Conservation (phyloP, 768 basidiomycete genomes). For the Rickenella mellea region DNA sequence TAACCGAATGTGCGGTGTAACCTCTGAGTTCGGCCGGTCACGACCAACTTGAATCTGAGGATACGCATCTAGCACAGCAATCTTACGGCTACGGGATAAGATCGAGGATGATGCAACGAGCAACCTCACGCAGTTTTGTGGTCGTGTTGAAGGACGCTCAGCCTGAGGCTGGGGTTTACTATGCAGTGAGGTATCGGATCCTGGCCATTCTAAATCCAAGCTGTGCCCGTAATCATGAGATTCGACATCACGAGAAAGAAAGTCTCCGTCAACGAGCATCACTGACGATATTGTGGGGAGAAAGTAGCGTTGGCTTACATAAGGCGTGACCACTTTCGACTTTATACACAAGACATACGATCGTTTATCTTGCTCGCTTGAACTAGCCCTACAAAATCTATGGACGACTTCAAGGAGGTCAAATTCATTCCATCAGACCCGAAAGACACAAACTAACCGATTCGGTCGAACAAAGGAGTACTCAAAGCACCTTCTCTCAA, state of each 20-base stretch:
- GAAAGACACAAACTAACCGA: neutral
- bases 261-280: too few relatives aligned
- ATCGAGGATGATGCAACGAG: constrained; percentile 28
- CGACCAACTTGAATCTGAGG: constrained; percentile 67
- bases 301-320: too few relatives aligned
- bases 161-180: neutral
- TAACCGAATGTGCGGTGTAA: constrained; percentile 56
- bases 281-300: too few relatives aligned
- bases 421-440: too few relatives aligned
- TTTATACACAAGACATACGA: too few relatives aligned
- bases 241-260: too few relatives aligned
- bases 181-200: constrained; percentile 17
- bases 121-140: constrained; percentile 17
- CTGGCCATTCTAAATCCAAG: constrained; percentile 54
- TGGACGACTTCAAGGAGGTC: neutral
- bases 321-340: too few relatives aligned
- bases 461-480: constrained; percentile 34
- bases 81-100: constrained; percentile 38
- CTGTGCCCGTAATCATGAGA: constrained; percentile 25
- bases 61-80: constrained; percentile 54
- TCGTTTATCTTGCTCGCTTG: neutral
- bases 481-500: constrained; percentile 43
- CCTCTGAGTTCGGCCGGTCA: constrained; percentile 45
- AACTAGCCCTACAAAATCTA: neutral
- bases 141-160: neutral